Base-by-base conservation (phyloP, 805 yeast genomes). In the Candida ulmi region DNA sequence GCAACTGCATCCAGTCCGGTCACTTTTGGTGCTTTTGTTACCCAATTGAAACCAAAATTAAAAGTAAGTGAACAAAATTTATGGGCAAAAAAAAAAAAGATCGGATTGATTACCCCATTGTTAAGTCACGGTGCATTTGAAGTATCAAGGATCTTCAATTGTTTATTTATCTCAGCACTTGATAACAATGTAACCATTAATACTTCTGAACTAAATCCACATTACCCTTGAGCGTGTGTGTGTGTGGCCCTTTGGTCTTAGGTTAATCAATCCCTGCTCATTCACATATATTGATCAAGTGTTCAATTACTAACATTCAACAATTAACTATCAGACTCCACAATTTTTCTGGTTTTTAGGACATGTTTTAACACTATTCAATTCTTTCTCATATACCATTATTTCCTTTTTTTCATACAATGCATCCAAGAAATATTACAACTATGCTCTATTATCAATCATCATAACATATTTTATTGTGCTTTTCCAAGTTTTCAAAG, bases 301-400 rank as follows among this genome's bases (percentile, higher is more conserved):
- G n/a, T n/a, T 21, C 24, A 21, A 26, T 9, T 48, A 27, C 27
- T 32, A 37, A 37, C 57, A 17, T 45, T 57, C 30, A 27, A 11
- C 19, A n/a, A n/a, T n/a, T n/a, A n/a, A 28, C 25, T 42, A 19
- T 54, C 25, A 61, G 46, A 72, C 79, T 11, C 77, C 78, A 8
- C 87, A 81, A 55, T 79, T 82, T 54, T 77, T 77, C 50, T 82
- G 90, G 90, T 82, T 73, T 47, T 38, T 78, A 21, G 82, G 84
- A 15, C 86, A 82, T 58, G 65, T 74, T 12, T 54, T 68, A 25
- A 74, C 79, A 2, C 46, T 76, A 3, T 47, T 58, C 39, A 72
- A 62, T 57, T 71, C 72, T 51, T 41, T 60, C 3, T 46, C 60
- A 16, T 66, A 64, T 50, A 57, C 65, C 33, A 38, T 72, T 28